Evolutionary conservation across 2,329 filamentous ascomycete species (phyloP), one percentile per base, ranked within the genome.

Genomic region (Colletotrichum orchidophilum): DNA sequence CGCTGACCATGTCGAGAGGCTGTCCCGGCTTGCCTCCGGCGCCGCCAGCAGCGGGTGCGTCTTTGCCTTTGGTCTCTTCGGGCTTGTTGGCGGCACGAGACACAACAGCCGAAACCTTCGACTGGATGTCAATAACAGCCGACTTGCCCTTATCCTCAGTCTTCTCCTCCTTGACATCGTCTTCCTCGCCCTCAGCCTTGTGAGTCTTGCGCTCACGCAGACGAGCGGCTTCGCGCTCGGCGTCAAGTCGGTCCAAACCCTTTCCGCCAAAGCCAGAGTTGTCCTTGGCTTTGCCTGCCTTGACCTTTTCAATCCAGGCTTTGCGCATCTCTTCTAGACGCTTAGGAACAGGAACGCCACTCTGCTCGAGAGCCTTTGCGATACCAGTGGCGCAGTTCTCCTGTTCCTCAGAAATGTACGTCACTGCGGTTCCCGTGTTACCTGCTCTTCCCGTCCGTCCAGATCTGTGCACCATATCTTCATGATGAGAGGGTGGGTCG

Each of bases 401-500:
- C 80, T 99, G 95, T 57, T 97, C 94, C 52, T 94, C 92, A 0
- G 94, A 97, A 70, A 99, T 86, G 78, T 98, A 97, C 0, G 96
- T 99, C 61, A 99, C 94, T 0, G 96, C 96, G 49, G 95, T 97
- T 73, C 96, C 96, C 26, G 91, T 97, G 77, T 98, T 97, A 50
- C 96, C 96, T 55, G 96, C 96, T 79, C 96, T 92, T 12, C 96
- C 96, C 8, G 96, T 98, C 76, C 96, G 94, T 58, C 96, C 96
- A 66, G 94, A 94, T 73, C 96, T 92, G 80, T 98, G 96, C 50
- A 98, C 96, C 77, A 98, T 98, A 78, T 98, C 96, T 82, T 99
- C 96, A 73, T 97, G 83, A 82, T 98, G 95, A 77, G 97, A 97
- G 1, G 95, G 96, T 1, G 93, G 94, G 78, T 98, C 95, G 79